Evolutionary conservation across 352 stramenopile species (phyloP).

Genomic region (Pythium diclinum): DNA sequence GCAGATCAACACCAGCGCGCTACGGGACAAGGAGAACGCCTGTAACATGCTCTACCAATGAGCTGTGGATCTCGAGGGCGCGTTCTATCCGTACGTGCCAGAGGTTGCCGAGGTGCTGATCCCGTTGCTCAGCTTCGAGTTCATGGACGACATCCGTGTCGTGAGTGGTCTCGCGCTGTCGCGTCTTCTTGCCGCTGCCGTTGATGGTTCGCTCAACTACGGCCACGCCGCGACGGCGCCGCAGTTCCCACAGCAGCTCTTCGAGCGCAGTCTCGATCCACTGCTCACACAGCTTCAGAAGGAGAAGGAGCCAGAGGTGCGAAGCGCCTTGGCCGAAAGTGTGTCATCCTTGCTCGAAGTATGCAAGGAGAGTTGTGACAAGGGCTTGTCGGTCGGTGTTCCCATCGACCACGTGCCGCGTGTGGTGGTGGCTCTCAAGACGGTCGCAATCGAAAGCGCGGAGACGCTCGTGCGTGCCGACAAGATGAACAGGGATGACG

Average conservation of each 20-base stretch:
- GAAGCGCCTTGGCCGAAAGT: constrained; percentile 72
- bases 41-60: constrained; percentile 90
- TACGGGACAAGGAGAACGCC: constrained; percentile 85
- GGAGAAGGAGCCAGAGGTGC: constrained; percentile 77
- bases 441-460: constrained; percentile 57
- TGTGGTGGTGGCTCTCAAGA: constrained; percentile 72
- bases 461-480: constrained; percentile 56
- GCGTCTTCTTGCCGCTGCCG: constrained; percentile 65
- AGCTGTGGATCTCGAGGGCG: constrained; percentile 74
- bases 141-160: constrained; percentile 83
- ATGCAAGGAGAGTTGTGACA: constrained; percentile 79
- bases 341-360: constrained; percentile 71
- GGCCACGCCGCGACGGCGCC: constrained; percentile 50
- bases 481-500: constrained; percentile 67
- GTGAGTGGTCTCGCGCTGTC: constrained; percentile 74
- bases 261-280: constrained; percentile 74
- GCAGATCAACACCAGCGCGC: constrained; percentile 83
- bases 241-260: constrained; percentile 77
- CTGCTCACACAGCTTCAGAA: constrained; percentile 69
- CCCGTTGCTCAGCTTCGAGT: constrained; percentile 78
- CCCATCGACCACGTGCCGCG: constrained; percentile 64
- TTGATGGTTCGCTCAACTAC: constrained; percentile 70
- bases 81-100: constrained; percentile 82
- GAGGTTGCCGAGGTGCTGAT: constrained; percentile 73
- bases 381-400: constrained; percentile 66